Evolutionary conservation across 345 rosid genomes (phyloP), one percentile per base, ranked within the genome.

Genomic region (Geranium rotundifolium): DNA sequence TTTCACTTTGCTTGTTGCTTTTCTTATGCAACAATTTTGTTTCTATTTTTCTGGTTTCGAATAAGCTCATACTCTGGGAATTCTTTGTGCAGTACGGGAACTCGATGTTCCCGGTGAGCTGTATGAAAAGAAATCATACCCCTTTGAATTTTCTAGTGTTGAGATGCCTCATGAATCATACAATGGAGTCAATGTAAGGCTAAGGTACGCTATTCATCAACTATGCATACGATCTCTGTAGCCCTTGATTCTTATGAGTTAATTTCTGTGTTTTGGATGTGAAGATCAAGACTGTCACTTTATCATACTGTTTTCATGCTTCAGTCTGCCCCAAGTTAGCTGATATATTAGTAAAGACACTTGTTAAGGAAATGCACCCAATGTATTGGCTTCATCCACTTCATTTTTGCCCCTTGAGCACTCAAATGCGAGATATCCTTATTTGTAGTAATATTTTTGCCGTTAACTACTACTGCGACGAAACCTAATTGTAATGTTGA

Each of bases 131-230:
- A 79, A 79, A 68, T 56, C 82, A 29, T 80, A 80, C 54, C 87
- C 84, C 16, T 83, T 83, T 62, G 87, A 83, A 59, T 83, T 83
- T 64, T 80, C 87, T 10, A 74, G 76, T 0, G 84, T 80, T 23
- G 87, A 83, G 75, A 80, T 78, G 87, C 87, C 84, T 30, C 67
- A 78, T 59, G 84, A 83, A 67, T 71, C 87, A 4, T 82, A 82
- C 57, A 80, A 71, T 41, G 87, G 87, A 50, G 73, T 80, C 60
- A 83, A 83, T 46, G 82, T 83, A 56, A 70, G 87, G 68, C 81
- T 83, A 58, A 76, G 84, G 84, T 80, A 70, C 10, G 66, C 56
- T 29, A 57, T 67, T 63, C 27, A 34, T 56, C 30, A 19, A 19
- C 10, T 19, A 17, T 29, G 23, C 16, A 10, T 29, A 13, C 18